Evolutionary conservation across 352 stramenopile species (phyloP), one percentile per base, ranked within the genome.

Genomic region (Pythium vanterpoolii): DNA sequence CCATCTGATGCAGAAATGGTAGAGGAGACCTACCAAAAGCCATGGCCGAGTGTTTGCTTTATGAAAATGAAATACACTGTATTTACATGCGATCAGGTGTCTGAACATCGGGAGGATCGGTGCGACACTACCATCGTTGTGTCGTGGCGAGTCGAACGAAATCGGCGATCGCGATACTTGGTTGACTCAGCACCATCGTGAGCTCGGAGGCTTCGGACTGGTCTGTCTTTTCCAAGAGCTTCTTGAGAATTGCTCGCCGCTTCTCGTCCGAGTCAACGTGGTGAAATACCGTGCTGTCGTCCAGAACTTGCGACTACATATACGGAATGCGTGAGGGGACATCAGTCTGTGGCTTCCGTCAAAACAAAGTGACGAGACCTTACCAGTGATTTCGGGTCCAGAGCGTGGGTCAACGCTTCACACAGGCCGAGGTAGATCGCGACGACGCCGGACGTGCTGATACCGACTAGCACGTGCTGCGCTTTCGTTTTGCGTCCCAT

Each of bases 1-100:
- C 18, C 76, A 90, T 51, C 81, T 91, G 47, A 71, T 93, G 69
- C 83, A 88, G 54, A 85, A 90, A 38, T 90, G 83, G 78, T 92
- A 42, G 39, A 43, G 8, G 21, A 28, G 26, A 33, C 10, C 24
- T 16, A 21, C 21, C 7, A 2, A 14, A 13, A 51, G 23, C 8
- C 19, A 31, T 4, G 49, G 8, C 24, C 14, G 34, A 5, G 30
- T 23, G 9, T 6, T 43, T 30, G 31, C 18, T n/a, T 18, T n/a
- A n/a, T n/a, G n/a, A n/a, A n/a, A n/a, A 45, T 19, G 24, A 51
- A 65, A 34, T 53, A 49, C 33, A 58, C 33, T 31, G 31, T 60
- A 60, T 60, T 39, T 56, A 60, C 53, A 59, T 47, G 1, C 14
- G n/a, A n/a, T n/a, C n/a, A n/a, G n/a, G n/a, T n/a, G n/a, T n/a